Base-by-base conservation (phyloP, 2,329 filamentous ascomycete species). In the Penicillium griseofulvum region DNA sequence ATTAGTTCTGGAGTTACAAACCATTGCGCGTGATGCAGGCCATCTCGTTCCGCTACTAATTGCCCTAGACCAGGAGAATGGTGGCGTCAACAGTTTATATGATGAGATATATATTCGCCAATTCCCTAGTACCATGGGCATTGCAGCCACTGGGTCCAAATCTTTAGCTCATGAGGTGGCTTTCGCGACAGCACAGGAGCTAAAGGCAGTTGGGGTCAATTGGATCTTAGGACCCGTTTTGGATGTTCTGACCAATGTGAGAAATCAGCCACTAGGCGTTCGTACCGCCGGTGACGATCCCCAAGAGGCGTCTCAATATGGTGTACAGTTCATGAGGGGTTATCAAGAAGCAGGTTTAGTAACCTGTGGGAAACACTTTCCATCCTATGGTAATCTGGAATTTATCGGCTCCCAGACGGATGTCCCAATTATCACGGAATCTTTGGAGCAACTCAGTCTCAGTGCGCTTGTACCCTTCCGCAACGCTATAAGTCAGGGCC, bases 81-180 rank as follows among this genome's bases (percentile, higher is more conserved):
- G 94, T 61, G 92, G 93, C 3, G 93, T 97, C 72, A 97, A 97
- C 77, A 96, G 91, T 75, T 82, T 97, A 2, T 97, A 95, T 68
- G 93, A 97, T 71, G 91, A 96, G 65, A 90, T 94, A 68, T 94
- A 92, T 71, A 93, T 97, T 64, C 91, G 91, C 62, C 94, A 97
- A 71, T 99, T 96, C 65, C 94, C 94, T 9, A 96, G 92, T 68
- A 90, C 93, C 59, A 97, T 99, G 93, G 93, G 92, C 12, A 83
- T 97, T 57, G 91, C 93, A n/a, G 94, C 94, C 22, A 91, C 92
- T 5, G 91, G 92, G 24, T 92, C 88, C 11, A 87, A 87, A 34
- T 86, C 94, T 11, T 79, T 97, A 52, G 90, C 93, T 6, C 96
- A 93, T 69, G 88, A 93, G 64, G 86, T 97, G 52, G 93, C 91